Conservation (phyloP, 805 yeast species). For the Saturnispora saitoi region DNA sequence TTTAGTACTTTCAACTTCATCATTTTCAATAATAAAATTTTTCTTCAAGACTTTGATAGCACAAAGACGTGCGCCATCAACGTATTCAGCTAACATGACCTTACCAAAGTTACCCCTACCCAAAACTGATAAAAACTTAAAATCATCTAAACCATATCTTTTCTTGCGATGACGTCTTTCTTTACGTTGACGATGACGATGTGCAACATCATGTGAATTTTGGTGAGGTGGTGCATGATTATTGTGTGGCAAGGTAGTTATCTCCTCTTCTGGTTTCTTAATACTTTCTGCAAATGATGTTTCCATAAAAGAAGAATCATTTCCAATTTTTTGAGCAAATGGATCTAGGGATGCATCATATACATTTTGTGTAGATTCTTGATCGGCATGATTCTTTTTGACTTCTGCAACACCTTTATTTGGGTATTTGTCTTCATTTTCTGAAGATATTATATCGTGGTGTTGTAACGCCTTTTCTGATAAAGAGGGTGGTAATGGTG, state of each 20-base stretch:
- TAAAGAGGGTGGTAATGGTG: not conserved
- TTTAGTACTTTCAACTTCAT: slow-evolving; percentile 90
- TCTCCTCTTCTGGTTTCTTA: not conserved
- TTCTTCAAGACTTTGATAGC: slow-evolving; percentile 96
- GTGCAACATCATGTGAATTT: slow-evolving; percentile 12
- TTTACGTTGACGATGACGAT: slow-evolving; percentile 19
- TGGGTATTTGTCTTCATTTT: slow-evolving; percentile 16
- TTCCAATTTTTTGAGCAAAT: not conserved
- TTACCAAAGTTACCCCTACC: slow-evolving; percentile 99
- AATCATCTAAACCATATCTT: slow-evolving; percentile 88
- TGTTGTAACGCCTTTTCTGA: not conserved
- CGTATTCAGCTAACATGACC: slow-evolving; percentile 93
- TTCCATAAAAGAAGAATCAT: not conserved
- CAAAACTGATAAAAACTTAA: slow-evolving; percentile 84
- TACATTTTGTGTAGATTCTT: not conserved
- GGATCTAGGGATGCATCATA: slow-evolving; percentile 2
- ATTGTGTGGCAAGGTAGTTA: not conserved
- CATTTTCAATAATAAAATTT: slow-evolving; percentile 90
- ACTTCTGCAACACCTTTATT: slow-evolving; percentile 19
- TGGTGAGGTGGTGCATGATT: slow-evolving; percentile 12
- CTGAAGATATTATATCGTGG: not conserved
- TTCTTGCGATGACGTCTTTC: slow-evolving; percentile 43
- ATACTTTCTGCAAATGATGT: not conserved
- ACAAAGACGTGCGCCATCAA: slow-evolving; percentile 70
- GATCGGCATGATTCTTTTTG: not conserved